Evolutionary conservation across 2,329 filamentous ascomycete genomes (phyloP).

Genomic region (Trichophyton simii): DNA sequence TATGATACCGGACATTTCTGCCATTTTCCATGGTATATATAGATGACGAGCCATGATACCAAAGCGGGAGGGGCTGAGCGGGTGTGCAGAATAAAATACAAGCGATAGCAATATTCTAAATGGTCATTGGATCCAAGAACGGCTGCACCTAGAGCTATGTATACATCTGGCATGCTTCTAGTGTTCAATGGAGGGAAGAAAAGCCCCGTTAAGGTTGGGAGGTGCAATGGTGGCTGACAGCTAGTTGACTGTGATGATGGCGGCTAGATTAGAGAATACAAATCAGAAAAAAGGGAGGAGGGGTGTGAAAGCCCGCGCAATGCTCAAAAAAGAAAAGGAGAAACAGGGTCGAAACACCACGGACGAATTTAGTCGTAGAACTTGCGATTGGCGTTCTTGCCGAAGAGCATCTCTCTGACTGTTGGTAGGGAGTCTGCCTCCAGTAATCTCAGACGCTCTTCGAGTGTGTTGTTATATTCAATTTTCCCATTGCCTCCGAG

Average conservation of each 20-base stretch:
- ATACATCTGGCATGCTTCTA: neutral
- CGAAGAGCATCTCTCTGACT: slow-evolving; percentile 77
- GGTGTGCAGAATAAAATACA: neutral
- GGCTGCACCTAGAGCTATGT: neutral
- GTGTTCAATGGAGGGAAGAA: neutral
- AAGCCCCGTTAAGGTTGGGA: neutral
- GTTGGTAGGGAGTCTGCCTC: slow-evolving; percentile 74
- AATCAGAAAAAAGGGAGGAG: neutral
- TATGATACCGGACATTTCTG: neutral
- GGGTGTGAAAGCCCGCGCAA: neutral
- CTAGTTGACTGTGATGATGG: neutral
- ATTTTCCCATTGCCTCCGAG: slow-evolving; percentile 82
- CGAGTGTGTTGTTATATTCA: slow-evolving; percentile 96
- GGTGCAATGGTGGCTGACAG: neutral
- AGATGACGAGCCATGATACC: neutral
- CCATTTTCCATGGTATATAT: neutral
- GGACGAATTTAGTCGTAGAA: slow-evolving; percentile 68
- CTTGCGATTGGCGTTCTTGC: slow-evolving; percentile 87
- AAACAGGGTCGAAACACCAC: neutral
- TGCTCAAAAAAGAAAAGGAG: neutral
- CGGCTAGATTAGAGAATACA: neutral
- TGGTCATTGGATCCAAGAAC: neutral
- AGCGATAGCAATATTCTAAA: slow-evolving; percentile 1
- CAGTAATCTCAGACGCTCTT: slow-evolving; percentile 74
- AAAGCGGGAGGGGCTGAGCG: neutral